Evolutionary conservation across 306 rosid genomes (phyloP).

Genomic region (Dryas drummondii): DNA sequence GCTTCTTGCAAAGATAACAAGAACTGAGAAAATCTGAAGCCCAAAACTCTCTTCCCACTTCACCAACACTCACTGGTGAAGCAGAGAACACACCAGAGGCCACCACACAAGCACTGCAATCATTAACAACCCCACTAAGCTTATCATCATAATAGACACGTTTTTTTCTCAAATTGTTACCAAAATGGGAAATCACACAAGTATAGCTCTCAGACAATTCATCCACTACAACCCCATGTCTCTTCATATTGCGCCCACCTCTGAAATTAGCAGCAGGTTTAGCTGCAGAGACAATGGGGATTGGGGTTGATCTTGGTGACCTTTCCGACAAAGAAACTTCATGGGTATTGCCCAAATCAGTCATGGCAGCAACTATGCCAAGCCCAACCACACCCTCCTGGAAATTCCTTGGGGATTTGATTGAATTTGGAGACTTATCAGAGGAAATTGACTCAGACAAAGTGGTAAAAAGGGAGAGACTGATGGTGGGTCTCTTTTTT

Average conservation of each 20-base stretch:
- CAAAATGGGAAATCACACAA: conserved; percentile 54
- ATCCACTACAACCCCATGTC: conserved; percentile 32
- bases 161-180: conserved; percentile 33
- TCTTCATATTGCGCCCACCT: conserved; percentile 31
- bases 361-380: conserved; percentile 75
- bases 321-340: conserved; percentile 20
- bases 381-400: conserved; percentile 62
- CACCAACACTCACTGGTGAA: conserved; percentile 50
- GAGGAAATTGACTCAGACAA: conserved; percentile 42
- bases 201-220: conserved; percentile 54
- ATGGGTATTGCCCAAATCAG: conserved; percentile 24
- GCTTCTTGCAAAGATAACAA: conserved; percentile 62
- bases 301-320: conserved; percentile 48
- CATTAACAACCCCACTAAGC: conserved; percentile 23
- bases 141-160: conserved; percentile 45
- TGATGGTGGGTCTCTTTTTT: conserved; percentile 39
- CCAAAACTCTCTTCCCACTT: conserved; percentile 32
- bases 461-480: conserved; percentile 42
- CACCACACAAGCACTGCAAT: conserved; percentile 16
- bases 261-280: conserved; percentile 65
- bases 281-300: conserved; percentile 63
- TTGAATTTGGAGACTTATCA: conserved; percentile 21
- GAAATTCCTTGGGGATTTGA: conserved; percentile 48
- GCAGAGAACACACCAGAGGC: conserved; percentile 51
- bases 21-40: conserved; percentile 48